Evolutionary conservation across 441 rosid genomes (phyloP), one percentile per base, ranked within the genome.

Genomic region (Croton setiger): DNA sequence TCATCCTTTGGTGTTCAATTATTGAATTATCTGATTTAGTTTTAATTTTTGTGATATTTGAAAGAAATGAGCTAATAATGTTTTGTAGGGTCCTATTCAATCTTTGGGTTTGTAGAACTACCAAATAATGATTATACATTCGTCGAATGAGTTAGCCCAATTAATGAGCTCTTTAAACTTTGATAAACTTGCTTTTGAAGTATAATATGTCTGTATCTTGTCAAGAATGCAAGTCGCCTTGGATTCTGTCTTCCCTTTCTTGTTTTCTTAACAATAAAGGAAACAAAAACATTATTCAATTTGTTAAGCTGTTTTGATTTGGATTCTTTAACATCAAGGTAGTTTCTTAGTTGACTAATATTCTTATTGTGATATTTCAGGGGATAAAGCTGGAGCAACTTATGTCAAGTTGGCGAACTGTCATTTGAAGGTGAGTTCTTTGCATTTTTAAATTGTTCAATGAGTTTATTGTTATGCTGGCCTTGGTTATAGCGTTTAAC

Each of bases 351-450:
- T 15, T 49, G 17, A 31, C 69, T 75, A 33, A 72, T 76, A 11
- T 54, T 17, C n/a, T 9, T 11, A 17, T 64, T 3, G 47, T 71
- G 76, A 57, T 73, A 18, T 39, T 77, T 66, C 80, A 92, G 96
- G 97, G 98, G 97, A 96, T 77, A 87, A 69, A 72, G 99, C 98
- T 63, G 99, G 93, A 68, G 39, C 89, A 65, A 79, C 87, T 53
- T 92, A 89, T 71, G 75, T 90, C 60, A 93, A 88, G 80, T 79
- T 91, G 78, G 89, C 96, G 1, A 81, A 83, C 63, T 93, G 99
- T 74, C 91, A 96, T 79, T 67, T 91, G 74, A 96, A 88, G 92
- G 98, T 87, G 63, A 60, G 71, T 18, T 23, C 5, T 47, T 52
- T 20, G 63, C 60, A 59, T 20, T 2, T 64, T 56, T 33, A 20